Percentiles rank a stretch among this genome's conserved stretches.
Evolutionary conservation across 169 alveolate genomes (phyloP).

Genomic region (Babesia divergens): DNA sequence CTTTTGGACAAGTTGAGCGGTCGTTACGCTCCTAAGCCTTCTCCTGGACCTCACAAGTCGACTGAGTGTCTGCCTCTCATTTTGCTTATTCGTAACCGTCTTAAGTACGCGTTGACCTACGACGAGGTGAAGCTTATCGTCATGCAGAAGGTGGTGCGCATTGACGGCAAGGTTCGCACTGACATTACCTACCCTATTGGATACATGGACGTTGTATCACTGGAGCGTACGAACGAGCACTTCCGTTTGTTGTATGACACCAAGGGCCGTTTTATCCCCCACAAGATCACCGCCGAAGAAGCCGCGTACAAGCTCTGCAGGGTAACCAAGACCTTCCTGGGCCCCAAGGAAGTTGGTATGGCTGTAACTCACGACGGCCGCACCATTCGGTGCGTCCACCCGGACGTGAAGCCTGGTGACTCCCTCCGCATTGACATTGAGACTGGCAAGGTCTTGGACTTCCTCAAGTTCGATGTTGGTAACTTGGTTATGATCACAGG

Average conservation of each 20-base stretch:
- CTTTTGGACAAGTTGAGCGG: constrained; percentile 97
- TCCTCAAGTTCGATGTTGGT: constrained; percentile 93
- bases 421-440: constrained; percentile 91
- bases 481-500: constrained; percentile 92
- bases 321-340: constrained; percentile 90
- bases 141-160: constrained; percentile 93
- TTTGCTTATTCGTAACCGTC: constrained; percentile 90
- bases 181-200: constrained; percentile 98
- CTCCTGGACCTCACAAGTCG: constrained; percentile 96
- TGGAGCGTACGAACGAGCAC: constrained; percentile 92
- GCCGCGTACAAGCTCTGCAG: constrained; percentile 95
- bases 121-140: constrained; percentile 93
- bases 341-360: constrained; percentile 94
- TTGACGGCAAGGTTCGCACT: constrained; percentile 95
- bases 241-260: constrained; percentile 96
- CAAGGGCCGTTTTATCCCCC: constrained; percentile 96
- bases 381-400: constrained; percentile 97
- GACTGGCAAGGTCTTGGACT: constrained; percentile 92
- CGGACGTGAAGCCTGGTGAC: constrained; percentile 96
- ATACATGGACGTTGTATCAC: constrained; percentile 92
- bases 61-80: constrained; percentile 96
- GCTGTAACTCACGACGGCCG: constrained; percentile 98
- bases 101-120: constrained; percentile 90
- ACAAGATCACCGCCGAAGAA: constrained; percentile 92
- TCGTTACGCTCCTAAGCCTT: constrained; percentile 87